Evolutionary conservation across 805 yeast genomes (phyloP), one percentile per base, ranked within the genome.

Genomic region (Wickerhamiella galacta): DNA sequence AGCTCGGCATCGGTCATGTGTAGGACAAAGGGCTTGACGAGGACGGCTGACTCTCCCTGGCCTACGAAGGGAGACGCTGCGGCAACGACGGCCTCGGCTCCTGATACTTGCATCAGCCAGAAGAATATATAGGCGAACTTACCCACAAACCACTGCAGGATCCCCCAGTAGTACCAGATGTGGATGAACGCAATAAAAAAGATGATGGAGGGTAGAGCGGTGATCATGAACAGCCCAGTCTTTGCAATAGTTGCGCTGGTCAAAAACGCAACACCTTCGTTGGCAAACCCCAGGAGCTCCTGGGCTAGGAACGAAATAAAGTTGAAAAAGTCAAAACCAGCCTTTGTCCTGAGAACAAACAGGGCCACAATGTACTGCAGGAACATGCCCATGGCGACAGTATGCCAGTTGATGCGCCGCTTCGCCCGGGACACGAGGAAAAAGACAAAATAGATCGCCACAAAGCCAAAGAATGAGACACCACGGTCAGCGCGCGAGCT

Each of bases 31-130:
- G 70, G 71, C 47, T 70, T 70, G 46, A 71, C 61, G 44, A 71
- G 62, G 39, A 72, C 64, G 4, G 76, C 75, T 34, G 70, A 61
- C 53, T 71, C 78, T 44, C 78, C 78, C 41, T 68, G 70, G 28
- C 78, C 78, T 41, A 71, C 60, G 51, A 71, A 71, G 4, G 78
- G 78, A 18, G 76, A 65, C 1, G 76, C 76, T 29, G 76, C 74
- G 4, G 75, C 74, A 19, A 70, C 72, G 30, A 70, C 66, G 17
- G 75, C 68, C 48, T 71, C 78, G 33, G 76, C 74, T 43, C 78
- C 78, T 19, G 71, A 62, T 16, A 69, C 65, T 37, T 61, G 54
- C 59, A 70, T 61, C 23, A 69, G 49, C 75, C 75, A 71, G 57
- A 64, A 69, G 58, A 72, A 70, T 42, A 70, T 63, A 44, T 53